Base-by-base conservation (phyloP, 2,329 filamentous ascomycete species). In the Blumeriella jaapii region DNA sequence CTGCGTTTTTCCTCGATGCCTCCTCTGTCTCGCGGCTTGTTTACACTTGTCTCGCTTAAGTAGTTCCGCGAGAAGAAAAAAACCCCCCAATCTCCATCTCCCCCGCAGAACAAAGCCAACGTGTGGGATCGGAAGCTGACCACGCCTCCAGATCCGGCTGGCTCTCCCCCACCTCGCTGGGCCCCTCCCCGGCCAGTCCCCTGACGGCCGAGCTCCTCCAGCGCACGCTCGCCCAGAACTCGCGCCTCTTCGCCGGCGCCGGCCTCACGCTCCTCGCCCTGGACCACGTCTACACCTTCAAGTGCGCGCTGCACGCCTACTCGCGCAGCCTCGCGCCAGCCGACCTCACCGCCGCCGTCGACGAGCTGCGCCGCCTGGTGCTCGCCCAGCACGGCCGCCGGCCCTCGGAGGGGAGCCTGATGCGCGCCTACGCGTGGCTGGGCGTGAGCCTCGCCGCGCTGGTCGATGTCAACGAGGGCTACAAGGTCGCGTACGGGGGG, bases 251-350 rank as follows among this genome's bases (percentile, higher is more conserved):
- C 60, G 65, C 66, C 2, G 65, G 69, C 2, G 67, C 71, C 16
- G 71, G 72, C 12, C 61, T 81, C 8, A 74, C 67, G 0, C 58
- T 81, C 6, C 53, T 78, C 10, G 65, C 71, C 0, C 62, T 78
- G 8, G 75, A 80, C 54, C 64, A 71, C 31, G 55, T 78, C 29
- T 81, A 78, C 57, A 74, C 69, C 26, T 72, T 81, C 59, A 78
- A 78, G 53, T 62, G 64, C 29, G 70, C 72, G 1, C 61, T 80
- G 8, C 64, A 68, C 12, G 65, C 64, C 44, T 78, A 78, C 52
- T 64, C 68, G 4, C 62, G 61, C 38, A 64, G 62, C 51, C 60
- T 51, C 4, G 37, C 46, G 0, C 34, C 38, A 8, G n/a, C 13
- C 2, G 40, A 49, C 13, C 62, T 78, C 6, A 71, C 76, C 45